Evolutionary conservation across 306 rosid genomes (phyloP), one percentile per base, ranked within the genome.

Genomic region (Glycyrrhiza uralensis): DNA sequence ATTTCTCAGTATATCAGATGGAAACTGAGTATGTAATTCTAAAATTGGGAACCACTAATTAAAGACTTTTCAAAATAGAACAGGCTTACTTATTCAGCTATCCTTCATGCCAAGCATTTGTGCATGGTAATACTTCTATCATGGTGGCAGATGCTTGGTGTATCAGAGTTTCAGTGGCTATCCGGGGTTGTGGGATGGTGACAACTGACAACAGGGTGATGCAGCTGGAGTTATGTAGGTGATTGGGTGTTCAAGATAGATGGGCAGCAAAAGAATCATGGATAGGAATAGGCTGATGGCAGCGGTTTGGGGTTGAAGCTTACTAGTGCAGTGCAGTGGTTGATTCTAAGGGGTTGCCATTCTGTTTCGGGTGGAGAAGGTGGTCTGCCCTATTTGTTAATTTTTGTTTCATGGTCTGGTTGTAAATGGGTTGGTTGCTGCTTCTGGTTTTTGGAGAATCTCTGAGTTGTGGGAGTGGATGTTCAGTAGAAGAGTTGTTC

Each of bases 221-320:
- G 18, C 12, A 5, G 7, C 41, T 9, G 18, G 20, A 23, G 24
- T 51, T 42, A 36, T 19, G 50, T 36, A 36, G 49, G 2, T 18
- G 61, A 49, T 50, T 68, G 29, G 47, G 38, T 19, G 36, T 67
- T 44, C 72, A 49, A 67, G 32, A 57, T 57, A 38, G 39, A 57
- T 8, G 41, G 30, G 30, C 64, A n/a, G n/a, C n/a, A n/a, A n/a
- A n/a, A n/a, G n/a, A n/a, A n/a, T n/a, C n/a, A n/a, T n/a, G n/a
- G n/a, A n/a, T n/a, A n/a, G n/a, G n/a, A n/a, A n/a, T n/a, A n/a
- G n/a, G n/a, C 4, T 42, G 49, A n/a, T 42, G 49, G 49, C n/a
- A 42, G 18, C 49, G 4, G 18, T 14, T 42, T 42, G 14, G 26
- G 26, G 11, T 58, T 15, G 44, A 58, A 17, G 14, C 4, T 58